Evolutionary conservation across 2,329 filamentous ascomycete species (phyloP).

Genomic region (Calonectria naviculata): DNA sequence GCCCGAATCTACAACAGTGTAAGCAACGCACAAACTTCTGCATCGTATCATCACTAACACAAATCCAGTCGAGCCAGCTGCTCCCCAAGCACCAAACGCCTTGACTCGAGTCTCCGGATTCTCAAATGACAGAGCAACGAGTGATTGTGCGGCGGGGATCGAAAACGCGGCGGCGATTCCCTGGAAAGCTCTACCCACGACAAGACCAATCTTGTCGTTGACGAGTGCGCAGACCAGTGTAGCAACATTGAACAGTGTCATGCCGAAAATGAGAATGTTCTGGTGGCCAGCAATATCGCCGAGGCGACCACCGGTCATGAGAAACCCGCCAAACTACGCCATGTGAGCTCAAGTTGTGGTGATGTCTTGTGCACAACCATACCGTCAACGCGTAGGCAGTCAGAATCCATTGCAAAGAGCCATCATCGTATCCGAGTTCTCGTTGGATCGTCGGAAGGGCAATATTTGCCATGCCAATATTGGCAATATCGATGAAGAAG

Average conservation of each 20-base stretch:
- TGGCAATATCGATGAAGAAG: neutral
- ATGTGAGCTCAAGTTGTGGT: neutral
- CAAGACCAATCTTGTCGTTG: neutral
- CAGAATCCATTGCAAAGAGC: neutral
- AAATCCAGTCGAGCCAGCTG: neutral
- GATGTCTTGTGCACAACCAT: neutral
- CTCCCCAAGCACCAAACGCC: neutral
- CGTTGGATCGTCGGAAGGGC: neutral
- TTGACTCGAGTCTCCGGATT: neutral
- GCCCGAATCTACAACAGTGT: neutral
- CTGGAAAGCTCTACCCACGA: neutral
- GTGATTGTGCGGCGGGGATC: neutral
- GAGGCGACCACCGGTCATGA: neutral
- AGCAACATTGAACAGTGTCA: neutral
- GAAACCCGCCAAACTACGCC: neutral
- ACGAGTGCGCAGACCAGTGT: neutral
- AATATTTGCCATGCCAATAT: neutral
- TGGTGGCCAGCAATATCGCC: neutral
- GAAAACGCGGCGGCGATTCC: neutral
- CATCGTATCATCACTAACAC: neutral
- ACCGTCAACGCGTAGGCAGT: neutral
- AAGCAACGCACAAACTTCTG: accelerated
- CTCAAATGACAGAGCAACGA: neutral
- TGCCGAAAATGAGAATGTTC: neutral
- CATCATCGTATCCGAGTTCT: neutral